A percentile compares a stretch with the other conserved stretches of the same genome.
phyloP scores from a whole-genome alignment of 78 protist genomes.

The Tieghemostelium lacteum region DNA sequence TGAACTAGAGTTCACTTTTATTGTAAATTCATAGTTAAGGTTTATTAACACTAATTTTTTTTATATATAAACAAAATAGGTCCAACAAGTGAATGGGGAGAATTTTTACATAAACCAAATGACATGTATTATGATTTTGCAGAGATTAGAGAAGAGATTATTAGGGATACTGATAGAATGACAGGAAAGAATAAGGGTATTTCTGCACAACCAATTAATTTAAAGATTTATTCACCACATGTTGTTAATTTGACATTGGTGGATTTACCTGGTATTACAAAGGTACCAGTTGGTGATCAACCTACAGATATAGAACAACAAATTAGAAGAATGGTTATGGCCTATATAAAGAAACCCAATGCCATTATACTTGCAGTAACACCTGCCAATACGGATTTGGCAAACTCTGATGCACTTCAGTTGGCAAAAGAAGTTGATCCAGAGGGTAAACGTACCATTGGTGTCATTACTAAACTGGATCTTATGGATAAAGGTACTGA shows the following conservation, averaged over 20 bases:
- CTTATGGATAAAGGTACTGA: conserved; percentile 95
- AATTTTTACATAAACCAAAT: conserved; percentile 91
- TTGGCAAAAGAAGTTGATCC: conserved; percentile 94
- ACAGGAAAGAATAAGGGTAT: conserved; percentile 92
- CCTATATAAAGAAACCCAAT: conserved; percentile 89
- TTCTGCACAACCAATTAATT: conserved; percentile 92
- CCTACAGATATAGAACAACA: conserved; percentile 93
- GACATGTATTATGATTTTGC: conserved; percentile 89
- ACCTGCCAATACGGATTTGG: conserved; percentile 97
- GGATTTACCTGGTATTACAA: conserved; percentile 97
- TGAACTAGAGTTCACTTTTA: not conserved
- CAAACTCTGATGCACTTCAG: conserved; percentile 97
- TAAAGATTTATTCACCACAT: conserved; percentile 93
- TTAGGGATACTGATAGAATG: conserved; percentile 90
- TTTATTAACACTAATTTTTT: not conserved
- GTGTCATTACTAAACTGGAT: conserved; percentile 96
- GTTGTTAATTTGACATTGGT: conserved; percentile 96
- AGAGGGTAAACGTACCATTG: conserved; percentile 94
- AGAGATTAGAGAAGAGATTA: conserved; percentile 90
- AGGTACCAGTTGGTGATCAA: conserved; percentile 97
- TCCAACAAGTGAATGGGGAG: conserved; percentile 88
- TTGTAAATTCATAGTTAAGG: not conserved
- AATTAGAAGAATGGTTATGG: conserved; percentile 86
- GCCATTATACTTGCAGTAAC: conserved; percentile 97
- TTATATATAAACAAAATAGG: too few species aligned